Evolutionary conservation across 2,329 filamentous ascomycete genomes (phyloP), one percentile per base, ranked within the genome.

Genomic region (Ceratocystis alfenasii): DNA sequence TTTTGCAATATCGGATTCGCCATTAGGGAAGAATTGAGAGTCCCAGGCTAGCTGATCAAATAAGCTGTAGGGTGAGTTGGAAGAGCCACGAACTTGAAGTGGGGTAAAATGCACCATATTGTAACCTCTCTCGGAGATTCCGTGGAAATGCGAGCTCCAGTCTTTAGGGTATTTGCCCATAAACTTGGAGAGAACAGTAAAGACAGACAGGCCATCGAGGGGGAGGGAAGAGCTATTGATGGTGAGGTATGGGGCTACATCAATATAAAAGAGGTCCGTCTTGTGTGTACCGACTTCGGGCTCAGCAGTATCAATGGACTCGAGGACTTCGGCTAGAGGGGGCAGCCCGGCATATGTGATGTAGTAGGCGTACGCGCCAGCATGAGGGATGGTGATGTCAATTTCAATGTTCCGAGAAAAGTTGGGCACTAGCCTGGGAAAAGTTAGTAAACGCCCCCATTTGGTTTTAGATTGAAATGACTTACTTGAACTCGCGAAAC

Each of bases 21-120:
- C 95, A 62, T 84, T 84, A 1, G 91, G 90, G 72, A 99, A 99
- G 72, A 87, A 84, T 7, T 78, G 78, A 4, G 87, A 83, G 73
- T 99, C 95, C 80, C 95, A 99, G 57, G 81, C 81, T 25, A 95
- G 81, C 77, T 99, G 95, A 72, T 99, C 89, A 74, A 88, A 96
- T 71, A 99, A 84, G 75, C 94, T 99, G 79, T 97, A 99, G 0
- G 94, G 94, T 1, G 94, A 99, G 74, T 99, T 96, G 64, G 94
- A 99, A 57, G 80, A 82, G 66, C 94, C 94, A 68, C 94, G 86
- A 67, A 88, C 81, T 80, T 95, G 94, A 70, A 99, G 79, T 8
- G 94, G 94, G 1, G 94, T 96, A 75, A 99, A 99, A 75, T 99
- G 94, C 68, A 99, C 86, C 91, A 97, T 96, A 77, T 99, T 99